These are phyloP conservation scores for Polyporus tsugae DNA, from an alignment of 1,284 basidiomycete species.

Conservation along the genomic window DNA sequence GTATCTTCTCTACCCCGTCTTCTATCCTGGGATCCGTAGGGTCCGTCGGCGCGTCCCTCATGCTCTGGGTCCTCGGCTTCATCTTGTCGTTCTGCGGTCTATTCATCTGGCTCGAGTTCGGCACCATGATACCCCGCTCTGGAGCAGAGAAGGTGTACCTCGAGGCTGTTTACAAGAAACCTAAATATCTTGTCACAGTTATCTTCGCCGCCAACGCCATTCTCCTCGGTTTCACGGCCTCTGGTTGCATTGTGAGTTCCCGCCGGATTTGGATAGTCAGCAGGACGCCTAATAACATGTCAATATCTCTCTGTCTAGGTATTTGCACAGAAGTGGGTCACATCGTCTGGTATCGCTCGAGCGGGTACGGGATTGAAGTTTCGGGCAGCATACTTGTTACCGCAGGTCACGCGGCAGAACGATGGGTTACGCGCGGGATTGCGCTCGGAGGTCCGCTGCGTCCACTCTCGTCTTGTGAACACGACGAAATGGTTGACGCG, in stretches of 20 bases:
- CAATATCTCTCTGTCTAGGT: conserved; percentile 32
- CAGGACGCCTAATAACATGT: neutral
- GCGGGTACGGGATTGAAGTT: neutral
- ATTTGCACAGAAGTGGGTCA: conserved; percentile 36
- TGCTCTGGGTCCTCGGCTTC: conserved; percentile 78
- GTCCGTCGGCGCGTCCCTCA: conserved; percentile 66
- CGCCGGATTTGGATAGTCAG: neutral
- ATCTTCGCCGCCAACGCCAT: conserved; percentile 67
- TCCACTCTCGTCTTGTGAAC: no score
- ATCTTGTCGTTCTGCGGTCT: conserved; percentile 70
- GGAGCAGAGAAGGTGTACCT: conserved; percentile 86
- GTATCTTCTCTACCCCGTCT: conserved; percentile 70
- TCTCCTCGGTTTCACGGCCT: conserved; percentile 65
- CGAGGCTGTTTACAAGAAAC: conserved; percentile 71
- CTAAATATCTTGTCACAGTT: conserved; percentile 67
- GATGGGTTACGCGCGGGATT: conserved; percentile 64
- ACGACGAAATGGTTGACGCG: neutral
- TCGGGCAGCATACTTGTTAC: conserved; percentile 54
- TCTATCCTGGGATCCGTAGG: conserved; percentile 70
- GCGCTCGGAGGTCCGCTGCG: conserved; percentile 55
- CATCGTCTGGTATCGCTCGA: no score
- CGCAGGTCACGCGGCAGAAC: conserved; percentile 48
- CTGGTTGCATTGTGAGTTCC: conserved; percentile 58
- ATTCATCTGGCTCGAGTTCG: conserved; percentile 76
- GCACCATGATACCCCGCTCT: conserved; percentile 58